phyloP scores from a whole-genome alignment of 805 yeast genomes.

The Alloascoidea hylecoeti region DNA sequence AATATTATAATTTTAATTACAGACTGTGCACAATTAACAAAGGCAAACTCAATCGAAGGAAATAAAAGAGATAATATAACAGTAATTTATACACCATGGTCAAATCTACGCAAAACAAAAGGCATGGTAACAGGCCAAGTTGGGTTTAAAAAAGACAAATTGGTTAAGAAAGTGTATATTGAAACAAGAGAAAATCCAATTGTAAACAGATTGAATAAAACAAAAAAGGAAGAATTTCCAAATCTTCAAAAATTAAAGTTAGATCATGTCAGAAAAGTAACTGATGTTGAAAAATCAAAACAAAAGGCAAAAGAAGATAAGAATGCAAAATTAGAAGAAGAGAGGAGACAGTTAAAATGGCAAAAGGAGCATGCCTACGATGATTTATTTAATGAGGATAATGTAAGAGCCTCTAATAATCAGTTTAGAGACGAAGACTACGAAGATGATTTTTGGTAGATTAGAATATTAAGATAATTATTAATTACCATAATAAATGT shows the following conservation, averaged over 20 bases:
- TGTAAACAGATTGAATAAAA: slow-evolving; percentile 48
- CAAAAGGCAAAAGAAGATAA: slow-evolving; percentile 11
- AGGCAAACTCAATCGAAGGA: slow-evolving; percentile 66
- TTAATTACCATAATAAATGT: not conserved
- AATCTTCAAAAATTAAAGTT: slow-evolving; percentile 27
- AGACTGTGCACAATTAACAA: slow-evolving; percentile 58
- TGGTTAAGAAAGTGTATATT: slow-evolving; percentile 37
- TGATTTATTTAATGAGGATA: slow-evolving; percentile 33
- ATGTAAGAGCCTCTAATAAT: slow-evolving; percentile 26
- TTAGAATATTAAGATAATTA: slow-evolving; percentile 1
- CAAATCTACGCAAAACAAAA: slow-evolving; percentile 49
- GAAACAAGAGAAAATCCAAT: slow-evolving; percentile 42
- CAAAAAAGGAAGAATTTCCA: slow-evolving; percentile 39
- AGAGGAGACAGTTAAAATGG: slow-evolving; percentile 21
- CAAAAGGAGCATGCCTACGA: slow-evolving; percentile 29
- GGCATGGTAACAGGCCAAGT: slow-evolving; percentile 75
- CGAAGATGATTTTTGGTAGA: slow-evolving; percentile 43
- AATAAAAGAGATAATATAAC: slow-evolving; percentile 55
- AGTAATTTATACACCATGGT: slow-evolving; percentile 62
- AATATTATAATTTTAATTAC: not conserved
- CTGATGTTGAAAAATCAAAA: slow-evolving; percentile 8
- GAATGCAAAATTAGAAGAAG: slow-evolving; percentile 14
- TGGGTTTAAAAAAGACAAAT: slow-evolving; percentile 45
- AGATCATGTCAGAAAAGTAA: slow-evolving; percentile 23
- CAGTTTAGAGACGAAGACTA: slow-evolving; percentile 34